phyloP scores from a whole-genome alignment of 768 basidiomycete genomes.

The Rickenella mellea region DNA sequence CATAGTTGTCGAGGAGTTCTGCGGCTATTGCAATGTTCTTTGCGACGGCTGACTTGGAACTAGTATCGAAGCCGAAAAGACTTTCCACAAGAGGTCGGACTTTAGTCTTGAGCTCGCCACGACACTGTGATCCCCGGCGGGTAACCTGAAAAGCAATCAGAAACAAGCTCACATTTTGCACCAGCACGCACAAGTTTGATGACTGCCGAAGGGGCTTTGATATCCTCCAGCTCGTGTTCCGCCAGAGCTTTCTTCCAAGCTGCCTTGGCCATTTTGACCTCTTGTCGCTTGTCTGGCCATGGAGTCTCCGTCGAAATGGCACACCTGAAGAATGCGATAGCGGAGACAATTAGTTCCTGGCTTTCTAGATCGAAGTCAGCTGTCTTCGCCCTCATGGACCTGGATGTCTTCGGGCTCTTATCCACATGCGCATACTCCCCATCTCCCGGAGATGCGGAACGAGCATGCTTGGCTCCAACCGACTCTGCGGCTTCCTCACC shows the following conservation, averaged over 20 bases:
- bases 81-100: neutral
- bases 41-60: constrained; percentile 8
- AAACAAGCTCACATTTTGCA: neutral
- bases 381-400: too few relatives aligned
- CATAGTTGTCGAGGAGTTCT: constrained; percentile 11
- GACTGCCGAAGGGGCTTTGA: constrained; percentile 9
- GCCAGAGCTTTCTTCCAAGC: constrained; percentile 10
- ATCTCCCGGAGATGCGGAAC: too few relatives aligned
- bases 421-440: too few relatives aligned
- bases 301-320: constrained; percentile 10
- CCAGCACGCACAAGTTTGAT: constrained; percentile 11
- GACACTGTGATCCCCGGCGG: constrained; percentile 4
- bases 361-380: constrained; percentile 12
- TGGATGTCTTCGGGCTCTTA: too few relatives aligned
- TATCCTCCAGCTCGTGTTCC: constrained; percentile 4
- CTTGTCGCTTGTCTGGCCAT: constrained; percentile 13
- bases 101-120: constrained; percentile 1
- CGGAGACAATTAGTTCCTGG: constrained; percentile 13
- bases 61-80: constrained; percentile 5
- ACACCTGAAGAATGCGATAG: constrained; percentile 10
- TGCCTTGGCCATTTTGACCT: constrained; percentile 5
- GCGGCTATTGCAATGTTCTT: constrained; percentile 10
- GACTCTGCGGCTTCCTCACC: too few relatives aligned
- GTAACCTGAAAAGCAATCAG: constrained; percentile 1
- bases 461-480: too few relatives aligned